phyloP scores from a whole-genome alignment of 176 grass and related monocot genomes.

The Juncus effusus region DNA sequence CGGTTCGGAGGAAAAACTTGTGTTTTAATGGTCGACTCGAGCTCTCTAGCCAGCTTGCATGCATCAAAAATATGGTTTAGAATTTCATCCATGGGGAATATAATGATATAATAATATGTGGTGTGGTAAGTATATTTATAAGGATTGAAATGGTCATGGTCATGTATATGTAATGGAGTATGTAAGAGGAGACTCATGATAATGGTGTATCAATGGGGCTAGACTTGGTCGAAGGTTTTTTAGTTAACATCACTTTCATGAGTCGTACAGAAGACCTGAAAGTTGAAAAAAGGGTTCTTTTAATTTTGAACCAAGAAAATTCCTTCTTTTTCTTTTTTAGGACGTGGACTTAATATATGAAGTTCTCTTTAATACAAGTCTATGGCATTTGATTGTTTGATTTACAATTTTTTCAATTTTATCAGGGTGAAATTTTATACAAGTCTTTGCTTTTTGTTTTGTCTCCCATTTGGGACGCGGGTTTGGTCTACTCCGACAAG shows the following conservation, averaged over 20 bases:
- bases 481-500: conserved; percentile 27
- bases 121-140: conserved; percentile 10
- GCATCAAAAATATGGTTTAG: conserved; percentile 29
- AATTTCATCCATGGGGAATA: conserved; percentile 29
- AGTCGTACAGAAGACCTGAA: conserved; percentile 39
- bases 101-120: neutral
- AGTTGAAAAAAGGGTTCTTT: conserved; percentile 14
- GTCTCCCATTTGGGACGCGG: conserved; percentile 23
- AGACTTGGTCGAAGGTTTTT: conserved; percentile 31
- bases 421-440: neutral
- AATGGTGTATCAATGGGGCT: conserved; percentile 1
- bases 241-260: conserved; percentile 12
- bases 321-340: conserved; percentile 6
- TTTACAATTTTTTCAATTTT: neutral
- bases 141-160: neutral
- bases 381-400: neutral
- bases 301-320: conserved; percentile 16
- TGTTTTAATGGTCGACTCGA: conserved; percentile 21
- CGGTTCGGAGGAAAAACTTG: neutral
- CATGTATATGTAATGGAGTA: neutral
- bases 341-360: conserved; percentile 5
- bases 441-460: neutral
- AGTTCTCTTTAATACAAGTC: neutral
- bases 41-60: conserved; percentile 30
- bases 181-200: neutral